Base-by-base conservation (phyloP, 1,284 basidiomycete genomes). In the Ceratobasidium sp. region DNA sequence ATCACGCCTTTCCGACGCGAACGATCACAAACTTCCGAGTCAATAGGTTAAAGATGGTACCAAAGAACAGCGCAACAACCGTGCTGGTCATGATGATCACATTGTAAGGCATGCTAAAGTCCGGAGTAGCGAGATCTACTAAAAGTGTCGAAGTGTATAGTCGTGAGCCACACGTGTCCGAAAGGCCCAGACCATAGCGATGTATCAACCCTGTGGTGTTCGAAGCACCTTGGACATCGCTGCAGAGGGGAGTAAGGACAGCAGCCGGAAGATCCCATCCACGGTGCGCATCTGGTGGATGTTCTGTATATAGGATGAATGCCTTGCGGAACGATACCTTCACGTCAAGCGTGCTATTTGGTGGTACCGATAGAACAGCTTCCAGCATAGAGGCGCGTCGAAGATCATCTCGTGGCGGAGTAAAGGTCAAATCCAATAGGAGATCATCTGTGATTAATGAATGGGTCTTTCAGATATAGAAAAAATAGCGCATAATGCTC, bases 81-180 rank as follows among this genome's bases (percentile, higher is more conserved):
- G 93, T 95, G 75, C 88, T 93, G 68, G 87, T 94, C 82, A 98
- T 90, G 75, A 97, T 96, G 78, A 98, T 98, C 71, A 98, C 95
- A 78, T 98, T 99, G 80, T 98, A 99, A 11, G 96, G 95, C 95
- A 99, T 98, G 75, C 91, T 95, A 78, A 99, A 99, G 79, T 99
- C 96, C 0, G 97, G 97, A 7, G 93, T 95, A 7, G 96, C 91
- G 25, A 98, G 83, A 77, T 97, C 93, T 47, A 97, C 86, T 27
- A 99, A 84, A 19, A 94, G 82, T 11, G 89, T 84, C 0, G 86
- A 81, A 0, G 93, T 93, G 77, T 96, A 98, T 66, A 95, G 84
- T 47, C 87, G 79, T 74, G 74, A 69, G 58, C 60, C 59, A 21
- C 56, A 69, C 25, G 36, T 30, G 23, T 54, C 56, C 46, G 16